Evolutionary conservation across 1,139 yeast species (phyloP).

Genomic region (Debaryomyces sp.): DNA sequence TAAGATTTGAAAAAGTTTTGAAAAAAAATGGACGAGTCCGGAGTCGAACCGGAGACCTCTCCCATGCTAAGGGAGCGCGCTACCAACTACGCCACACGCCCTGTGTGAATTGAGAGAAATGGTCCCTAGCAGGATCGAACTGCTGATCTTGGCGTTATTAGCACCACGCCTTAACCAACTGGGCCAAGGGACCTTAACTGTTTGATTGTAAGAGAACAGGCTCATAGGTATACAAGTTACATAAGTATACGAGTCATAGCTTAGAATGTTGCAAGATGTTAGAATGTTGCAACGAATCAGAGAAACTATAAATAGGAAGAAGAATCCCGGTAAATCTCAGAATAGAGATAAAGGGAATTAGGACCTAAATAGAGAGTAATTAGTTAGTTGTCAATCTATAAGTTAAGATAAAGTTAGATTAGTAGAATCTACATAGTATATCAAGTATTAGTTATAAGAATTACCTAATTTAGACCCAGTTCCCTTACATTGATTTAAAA

Average conservation of each 20-base stretch:
- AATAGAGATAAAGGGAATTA: too few species aligned
- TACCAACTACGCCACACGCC: conserved; percentile 95
- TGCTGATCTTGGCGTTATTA: conserved; percentile 84
- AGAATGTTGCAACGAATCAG: too few species aligned
- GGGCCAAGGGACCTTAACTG: conserved; percentile 72
- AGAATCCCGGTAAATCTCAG: too few species aligned
- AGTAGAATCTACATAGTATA: too few species aligned
- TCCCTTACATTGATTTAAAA: too few species aligned
- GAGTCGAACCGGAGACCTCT: conserved; percentile 91
- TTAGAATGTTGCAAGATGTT: too few species aligned
- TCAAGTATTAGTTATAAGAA: too few species aligned
- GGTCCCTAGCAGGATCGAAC: conserved; percentile 90
- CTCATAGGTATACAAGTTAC: not conserved
- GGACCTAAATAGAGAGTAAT: too few species aligned
- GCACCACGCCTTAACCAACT: conserved; percentile 93
- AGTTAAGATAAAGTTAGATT: too few species aligned
- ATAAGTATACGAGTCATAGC: too few species aligned
- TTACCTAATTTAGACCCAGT: not conserved
- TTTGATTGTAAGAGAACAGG: not conserved
- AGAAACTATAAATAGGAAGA: too few species aligned
- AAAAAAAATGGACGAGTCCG: conserved; percentile 74
- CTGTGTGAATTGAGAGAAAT: conserved; percentile 32
- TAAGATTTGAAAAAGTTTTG: conserved; percentile 34
- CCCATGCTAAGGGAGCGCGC: conserved; percentile 93
- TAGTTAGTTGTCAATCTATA: too few species aligned